These are phyloP conservation scores for Aulographum hederae DNA, from an alignment of 2,329 filamentous ascomycete genomes.

Conservation along the genomic window DNA sequence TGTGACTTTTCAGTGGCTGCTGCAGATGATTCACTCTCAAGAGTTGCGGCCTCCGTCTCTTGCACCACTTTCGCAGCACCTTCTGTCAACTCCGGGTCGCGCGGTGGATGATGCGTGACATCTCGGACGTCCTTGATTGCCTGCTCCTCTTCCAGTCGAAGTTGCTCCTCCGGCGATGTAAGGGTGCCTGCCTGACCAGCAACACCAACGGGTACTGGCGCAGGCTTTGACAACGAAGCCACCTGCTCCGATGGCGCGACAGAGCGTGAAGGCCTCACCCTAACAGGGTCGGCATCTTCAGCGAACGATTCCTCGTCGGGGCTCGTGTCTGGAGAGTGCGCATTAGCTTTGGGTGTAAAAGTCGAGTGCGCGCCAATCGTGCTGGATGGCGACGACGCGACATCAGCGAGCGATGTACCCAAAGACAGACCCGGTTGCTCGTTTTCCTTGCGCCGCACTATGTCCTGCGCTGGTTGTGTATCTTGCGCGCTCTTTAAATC, in stretches of 20 bases:
- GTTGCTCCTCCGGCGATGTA: constrained; percentile 38
- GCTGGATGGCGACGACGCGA: constrained; percentile 38
- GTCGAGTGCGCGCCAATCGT: constrained; percentile 52
- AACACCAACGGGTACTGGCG: neutral
- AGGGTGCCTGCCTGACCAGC: neutral
- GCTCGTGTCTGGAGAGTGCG: constrained; percentile 56
- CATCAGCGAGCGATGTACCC: constrained; percentile 9
- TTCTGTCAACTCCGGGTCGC: neutral
- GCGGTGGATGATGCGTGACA: constrained; percentile 1
- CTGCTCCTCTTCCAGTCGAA: constrained; percentile 36
- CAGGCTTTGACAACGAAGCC: neutral
- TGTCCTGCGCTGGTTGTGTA: constrained; percentile 19
- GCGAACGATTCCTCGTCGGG: constrained; percentile 40
- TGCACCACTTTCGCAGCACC: constrained; percentile 3
- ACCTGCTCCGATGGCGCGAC: neutral
- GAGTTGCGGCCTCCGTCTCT: constrained; percentile 10
- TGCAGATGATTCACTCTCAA: constrained; percentile 3
- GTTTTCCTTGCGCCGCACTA: constrained; percentile 19
- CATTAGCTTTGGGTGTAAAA: constrained; percentile 50
- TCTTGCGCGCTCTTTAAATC: constrained; percentile 28
- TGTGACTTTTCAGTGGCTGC: neutral
- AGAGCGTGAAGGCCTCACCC: neutral
- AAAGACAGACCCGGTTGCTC: constrained; percentile 11
- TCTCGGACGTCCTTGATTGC: too few relatives aligned
- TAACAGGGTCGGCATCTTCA: neutral